Evolutionary conservation across 2,329 filamentous ascomycete genomes (phyloP), one percentile per base, ranked within the genome.

Genomic region (Daldinia eschscholtzii): DNA sequence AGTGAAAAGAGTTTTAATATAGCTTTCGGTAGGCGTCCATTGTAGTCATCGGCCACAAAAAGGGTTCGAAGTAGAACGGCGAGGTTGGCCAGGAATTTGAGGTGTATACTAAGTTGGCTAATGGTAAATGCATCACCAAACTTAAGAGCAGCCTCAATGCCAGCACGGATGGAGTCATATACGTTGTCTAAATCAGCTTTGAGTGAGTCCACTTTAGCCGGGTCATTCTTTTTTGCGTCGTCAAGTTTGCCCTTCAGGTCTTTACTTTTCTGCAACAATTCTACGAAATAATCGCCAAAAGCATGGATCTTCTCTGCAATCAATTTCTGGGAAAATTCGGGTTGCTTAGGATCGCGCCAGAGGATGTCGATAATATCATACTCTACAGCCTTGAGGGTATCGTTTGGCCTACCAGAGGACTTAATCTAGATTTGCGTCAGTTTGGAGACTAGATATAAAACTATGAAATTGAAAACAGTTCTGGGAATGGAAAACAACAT

Each of bases 1-100:
- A 85, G 81, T 4, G 88, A 85, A 77, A 93, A 85, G 35, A 92
- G 83, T 58, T 86, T 81, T 18, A 90, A 81, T n/a, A 87, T 79
- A 18, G 85, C 83, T 70, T 87, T 86, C n/a, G 86, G 83, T 13
- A 88, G 77, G 68, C 84, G 83, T 6, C 86, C 84, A 30, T 82
- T 83, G 73, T 84, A 87, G 72, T 89, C 86, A 57, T 81, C 79
- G 2, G 80, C 79, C 68, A 86, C 85, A 69, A 86, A 85, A 67
- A 85, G 88, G 61, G 85, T 82, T 53, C 87, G 86, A 62, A 90
- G 79, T 10, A 83, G 82, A 64, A 86, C 86, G 57, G 86, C 84
- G 55, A 90, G 79, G 53, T 83, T 85, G 53, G 84, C 82, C 39
- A 89, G 83, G 60, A 89, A 79, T 72, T 87, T 89, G 56, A 85